Evolutionary conservation across 1,284 basidiomycete species (phyloP), one percentile per base, ranked within the genome.

Genomic region (Apiotrichum montevideense): DNA sequence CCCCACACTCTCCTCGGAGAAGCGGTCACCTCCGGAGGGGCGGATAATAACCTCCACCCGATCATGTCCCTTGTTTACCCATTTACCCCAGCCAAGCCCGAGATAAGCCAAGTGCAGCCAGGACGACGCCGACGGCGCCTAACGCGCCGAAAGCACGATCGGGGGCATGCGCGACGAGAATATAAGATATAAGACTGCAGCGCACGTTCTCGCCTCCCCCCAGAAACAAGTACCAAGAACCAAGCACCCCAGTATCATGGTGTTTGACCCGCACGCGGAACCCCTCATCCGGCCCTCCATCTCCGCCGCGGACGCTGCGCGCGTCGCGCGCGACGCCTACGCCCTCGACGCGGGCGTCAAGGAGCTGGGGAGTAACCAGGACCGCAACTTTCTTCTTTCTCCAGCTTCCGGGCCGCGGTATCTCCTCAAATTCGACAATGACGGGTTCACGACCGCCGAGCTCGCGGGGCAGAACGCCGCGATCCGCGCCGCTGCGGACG

Each of bases 391-490:
- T 29, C 54, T 59, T 8, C 34, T 55, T 14, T 46, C 54, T 1
- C 52, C 52, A 1, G 11, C 40, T 3, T 33, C 39, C 35, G 14
- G 7, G 3, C 46, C 42, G 32, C 53, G 54, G 8, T 59, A 46
- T 35, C 51, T 59, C 6, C 54, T 59, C 51, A 59, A 59, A 21
- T 59, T 59, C n/a, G 57, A 59, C 51, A 59, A 59, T 39, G 53
- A 48, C 32, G 51, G 42, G 4, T 55, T 52, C 46, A 21, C 51
- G 3, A 47, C 29, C 11, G 10, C 11, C 41, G 57, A 59, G 51
- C 48, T 59, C 37, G 50, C 49, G 46, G 32, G 48, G 5, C 57
- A 59, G 46, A 55, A 59, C 54, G 54, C 49, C 11, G 57, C 51
- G 6, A 40, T 59, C 2, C 51, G 49, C 9, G 35, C 13, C 3